Evolutionary conservation across 2,329 filamentous ascomycete genomes (phyloP).

Genomic region (Trichoderma koningiopsis): DNA sequence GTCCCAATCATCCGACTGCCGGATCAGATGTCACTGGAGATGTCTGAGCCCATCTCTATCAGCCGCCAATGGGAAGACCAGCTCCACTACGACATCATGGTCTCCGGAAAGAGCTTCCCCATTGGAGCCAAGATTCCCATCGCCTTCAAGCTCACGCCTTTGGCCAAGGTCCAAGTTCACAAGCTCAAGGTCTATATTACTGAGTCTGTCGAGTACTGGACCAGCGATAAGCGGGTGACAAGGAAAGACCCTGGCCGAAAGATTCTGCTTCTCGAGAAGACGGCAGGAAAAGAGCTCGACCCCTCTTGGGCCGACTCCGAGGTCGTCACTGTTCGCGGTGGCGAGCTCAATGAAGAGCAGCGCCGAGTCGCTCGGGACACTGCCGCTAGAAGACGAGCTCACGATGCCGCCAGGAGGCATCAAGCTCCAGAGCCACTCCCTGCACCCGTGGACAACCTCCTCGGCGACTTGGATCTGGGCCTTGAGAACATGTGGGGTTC

Average conservation of each 20-base stretch:
- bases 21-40: constrained; percentile 84
- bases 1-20: constrained; percentile 83
- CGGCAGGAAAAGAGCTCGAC: constrained; percentile 74
- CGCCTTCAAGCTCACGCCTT: constrained; percentile 87
- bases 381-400: constrained; percentile 55
- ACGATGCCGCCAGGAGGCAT: constrained; percentile 50
- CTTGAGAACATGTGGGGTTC: constrained; percentile 76
- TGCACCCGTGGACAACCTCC: constrained; percentile 65
- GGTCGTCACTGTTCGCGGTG: constrained; percentile 75
- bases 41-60: constrained; percentile 91
- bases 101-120: constrained; percentile 92
- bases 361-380: constrained; percentile 51
- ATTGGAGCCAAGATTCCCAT: constrained; percentile 87
- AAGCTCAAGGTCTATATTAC: constrained; percentile 90
- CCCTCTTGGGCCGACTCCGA: constrained; percentile 75
- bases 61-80: constrained; percentile 94
- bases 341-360: constrained; percentile 64
- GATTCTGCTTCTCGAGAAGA: constrained; percentile 84
- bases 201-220: constrained; percentile 90
- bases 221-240: constrained; percentile 80
- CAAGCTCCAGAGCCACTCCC: constrained; percentile 48
- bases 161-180: constrained; percentile 92
- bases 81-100: constrained; percentile 92
- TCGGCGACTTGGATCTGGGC: constrained; percentile 75
- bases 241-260: constrained; percentile 82